These are phyloP conservation scores for Zygnema cylindricum DNA, from an alignment of 139 green algal species.

Conservation along the genomic window DNA sequence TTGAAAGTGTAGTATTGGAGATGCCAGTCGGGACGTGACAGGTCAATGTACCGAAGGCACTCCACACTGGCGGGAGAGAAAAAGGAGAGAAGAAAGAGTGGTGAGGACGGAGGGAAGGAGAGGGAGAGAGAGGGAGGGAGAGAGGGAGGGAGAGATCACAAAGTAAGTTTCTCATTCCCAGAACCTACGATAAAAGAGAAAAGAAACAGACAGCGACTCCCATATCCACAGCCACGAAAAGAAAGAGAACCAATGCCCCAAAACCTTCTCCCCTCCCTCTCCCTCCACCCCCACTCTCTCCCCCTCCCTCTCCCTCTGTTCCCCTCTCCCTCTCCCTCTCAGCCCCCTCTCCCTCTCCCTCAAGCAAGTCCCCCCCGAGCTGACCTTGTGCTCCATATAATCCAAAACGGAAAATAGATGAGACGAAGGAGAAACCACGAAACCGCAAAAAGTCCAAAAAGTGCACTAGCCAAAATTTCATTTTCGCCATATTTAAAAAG, in stretches of 20 bases:
- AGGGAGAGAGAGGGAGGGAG: background rate
- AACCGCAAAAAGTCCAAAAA: conserved; percentile 70
- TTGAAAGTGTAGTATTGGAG: conserved; percentile 67
- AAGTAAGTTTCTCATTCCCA: too few relatives aligned
- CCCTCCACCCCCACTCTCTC: background rate
- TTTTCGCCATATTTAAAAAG: conserved; percentile 68
- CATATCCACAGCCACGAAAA: background rate
- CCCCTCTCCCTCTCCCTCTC: background rate
- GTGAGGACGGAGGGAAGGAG: background rate
- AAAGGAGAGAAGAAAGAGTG: background rate
- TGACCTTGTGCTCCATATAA: conserved; percentile 65
- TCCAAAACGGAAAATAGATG: conserved; percentile 66
- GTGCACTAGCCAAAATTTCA: conserved; percentile 52
- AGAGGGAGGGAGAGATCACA: background rate
- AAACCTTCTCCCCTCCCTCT: background rate
- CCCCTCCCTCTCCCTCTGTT: background rate
- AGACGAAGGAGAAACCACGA: conserved; percentile 72
- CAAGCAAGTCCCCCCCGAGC: background rate
- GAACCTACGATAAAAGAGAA: too few relatives aligned
- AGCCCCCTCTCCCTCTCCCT: background rate
- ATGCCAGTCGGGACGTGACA: conserved; percentile 52
- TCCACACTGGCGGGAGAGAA: conserved; percentile 38
- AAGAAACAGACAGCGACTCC: background rate
- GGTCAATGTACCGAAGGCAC: conserved; percentile 19
- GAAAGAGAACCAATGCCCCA: background rate